Conservation (phyloP, 768 basidiomycete genomes). For the Suillus sp. region DNA sequence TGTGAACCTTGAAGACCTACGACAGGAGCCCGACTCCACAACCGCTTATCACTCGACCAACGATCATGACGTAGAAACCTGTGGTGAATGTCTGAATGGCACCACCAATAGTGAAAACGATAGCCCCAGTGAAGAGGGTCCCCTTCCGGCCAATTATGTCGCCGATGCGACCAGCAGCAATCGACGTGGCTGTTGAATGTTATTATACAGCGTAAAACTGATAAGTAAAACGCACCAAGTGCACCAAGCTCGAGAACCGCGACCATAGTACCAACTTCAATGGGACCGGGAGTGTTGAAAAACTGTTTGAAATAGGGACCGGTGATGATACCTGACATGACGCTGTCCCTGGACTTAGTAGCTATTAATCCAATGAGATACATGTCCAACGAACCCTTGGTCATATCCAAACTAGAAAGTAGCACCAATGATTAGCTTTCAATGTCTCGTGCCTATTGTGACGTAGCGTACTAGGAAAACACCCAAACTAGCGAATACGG, state of each 20-base stretch:
- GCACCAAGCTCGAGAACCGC: conserved; percentile 94
- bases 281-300: conserved; percentile 75
- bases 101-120: conserved; percentile 86
- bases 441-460: conserved; percentile 7
- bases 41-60: conserved; percentile 82
- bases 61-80: conserved; percentile 78
- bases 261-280: conserved; percentile 91
- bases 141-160: conserved; percentile 85
- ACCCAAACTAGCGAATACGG: conserved; percentile 79
- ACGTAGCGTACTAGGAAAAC: conserved; percentile 71
- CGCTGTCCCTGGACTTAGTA: conserved; percentile 44
- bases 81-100: conserved; percentile 80
- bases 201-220: conserved; percentile 4
- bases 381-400: conserved; percentile 59
- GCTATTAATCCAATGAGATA: conserved; percentile 15
- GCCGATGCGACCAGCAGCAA: conserved; percentile 86
- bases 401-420: conserved; percentile 75
- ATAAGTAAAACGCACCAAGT: conserved; percentile 57
- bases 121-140: conserved; percentile 80
- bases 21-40: conserved; percentile 90
- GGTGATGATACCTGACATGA: conserved; percentile 92
- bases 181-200: conserved; percentile 67
- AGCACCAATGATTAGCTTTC: conserved; percentile 5
- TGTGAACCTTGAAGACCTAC: conserved; percentile 44
- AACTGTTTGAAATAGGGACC: conserved; percentile 80